Evolutionary conservation across 2,329 filamentous ascomycete species (phyloP).

Genomic region (Talaromyces sp.): DNA sequence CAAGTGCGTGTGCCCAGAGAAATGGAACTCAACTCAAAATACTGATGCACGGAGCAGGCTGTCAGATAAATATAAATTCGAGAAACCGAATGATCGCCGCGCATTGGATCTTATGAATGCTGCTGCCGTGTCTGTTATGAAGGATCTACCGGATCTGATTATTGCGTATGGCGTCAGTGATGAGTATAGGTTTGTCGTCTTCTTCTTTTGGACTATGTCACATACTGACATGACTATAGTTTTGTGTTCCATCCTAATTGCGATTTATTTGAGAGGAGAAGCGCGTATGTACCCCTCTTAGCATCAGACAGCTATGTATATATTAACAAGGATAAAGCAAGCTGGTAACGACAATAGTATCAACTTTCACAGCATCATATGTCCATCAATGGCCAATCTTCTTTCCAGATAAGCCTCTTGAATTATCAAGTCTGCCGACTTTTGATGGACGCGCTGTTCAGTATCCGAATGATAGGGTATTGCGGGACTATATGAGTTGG

Average conservation of each 20-base stretch:
- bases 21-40: neutral
- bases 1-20: slow-evolving; percentile 57
- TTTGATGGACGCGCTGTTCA: slow-evolving; percentile 91
- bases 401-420: slow-evolving; percentile 69
- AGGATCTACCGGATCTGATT: slow-evolving; percentile 76
- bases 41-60: slow-evolving; percentile 48
- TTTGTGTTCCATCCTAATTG: slow-evolving; percentile 85
- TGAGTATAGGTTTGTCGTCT: slow-evolving; percentile 61
- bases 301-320: too few relatives aligned
- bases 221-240: slow-evolving; percentile 43
- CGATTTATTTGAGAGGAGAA: slow-evolving; percentile 78
- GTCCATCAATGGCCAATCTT: slow-evolving; percentile 72
- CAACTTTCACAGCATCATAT: slow-evolving; percentile 90
- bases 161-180: slow-evolving; percentile 93
- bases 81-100: slow-evolving; percentile 86
- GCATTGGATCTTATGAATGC: slow-evolving; percentile 93
- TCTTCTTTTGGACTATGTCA: neutral
- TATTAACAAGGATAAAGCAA: slow-evolving; percentile 56
- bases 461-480: slow-evolving; percentile 76
- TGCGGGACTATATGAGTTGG: slow-evolving; percentile 96
- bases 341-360: slow-evolving; percentile 83
- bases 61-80: slow-evolving; percentile 76
- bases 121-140: slow-evolving; percentile 79
- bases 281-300: slow-evolving; percentile 54
- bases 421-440: slow-evolving; percentile 68